Base-by-base conservation (phyloP, 1,284 basidiomycete species). In the Neonothopanus nambi region DNA sequence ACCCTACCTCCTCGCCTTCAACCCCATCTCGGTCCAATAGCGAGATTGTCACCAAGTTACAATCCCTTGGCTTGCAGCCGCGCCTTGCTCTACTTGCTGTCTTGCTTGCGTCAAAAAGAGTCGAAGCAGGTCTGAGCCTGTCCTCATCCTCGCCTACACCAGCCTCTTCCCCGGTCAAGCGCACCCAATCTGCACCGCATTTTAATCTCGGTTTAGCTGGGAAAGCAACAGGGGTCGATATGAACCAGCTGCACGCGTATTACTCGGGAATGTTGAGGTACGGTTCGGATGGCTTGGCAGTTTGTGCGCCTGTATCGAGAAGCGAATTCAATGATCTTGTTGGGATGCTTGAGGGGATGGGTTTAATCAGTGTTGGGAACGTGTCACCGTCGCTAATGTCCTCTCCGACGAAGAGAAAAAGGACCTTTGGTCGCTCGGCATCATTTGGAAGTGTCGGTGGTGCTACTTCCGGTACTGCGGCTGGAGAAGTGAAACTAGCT, bases 251-350 rank as follows among this genome's bases (percentile, higher is more conserved):
- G 9, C 79, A 90, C 56, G 64, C 79, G 0, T 89, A 83, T 65
- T 91, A 92, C 61, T 65, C 69, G 30, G 61, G 74, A 0, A 71
- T 88, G 42, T 77, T 92, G 12, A 71, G 74, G 7, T 79, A 84
- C n/a, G 73, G 75, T 9, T 79, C 80, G 13, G 71, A 69, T 18
- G 79, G 81, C 12, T 70, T 68, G 18, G 75, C 74, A 5, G 65
- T 81, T 12, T 87, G 90, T 60, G 69, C 76, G 0, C 74, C 86
- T 3, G 87, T 87, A 3, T 89, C 85, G 11, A 78, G 88, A 6
- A 86, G 80, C 63, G 89, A 92, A 60, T 91, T 91, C 59, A 73
- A 75, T 0, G 89, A 92, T 58, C 71, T 92, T 1, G 63, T 88
- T 0, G 80, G 81, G 17, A 70, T 92, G 52, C 70, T 92, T 36